Evolutionary conservation across 257 asterid genomes (phyloP), one percentile per base, ranked within the genome.

Genomic region (Craterostigma plantagineum): DNA sequence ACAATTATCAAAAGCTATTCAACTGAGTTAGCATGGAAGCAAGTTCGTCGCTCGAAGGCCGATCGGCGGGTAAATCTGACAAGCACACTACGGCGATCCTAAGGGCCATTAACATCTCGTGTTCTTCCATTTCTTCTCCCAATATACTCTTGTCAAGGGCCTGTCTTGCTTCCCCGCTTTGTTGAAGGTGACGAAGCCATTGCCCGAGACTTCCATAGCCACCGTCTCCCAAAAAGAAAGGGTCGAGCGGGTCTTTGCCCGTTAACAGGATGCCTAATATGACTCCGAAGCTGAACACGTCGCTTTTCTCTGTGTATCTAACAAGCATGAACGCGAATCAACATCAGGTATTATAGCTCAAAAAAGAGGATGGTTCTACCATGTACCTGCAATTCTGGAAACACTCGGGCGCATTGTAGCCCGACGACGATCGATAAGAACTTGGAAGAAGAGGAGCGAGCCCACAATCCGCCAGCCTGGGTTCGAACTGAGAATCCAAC

Each of bases 21-120:
- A 82, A 45, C 42, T 82, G 93, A 14, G 95, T 87, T 55, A 82
- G 95, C 95, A 82, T 87, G 9, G 98, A 87, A 35, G 76, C 83
- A 13, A 87, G 92, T 65, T 82, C 98, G 11, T 82, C 98, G 33
- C 77, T 82, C 2, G 98, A 87, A 54, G 98, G 95, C 3, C 95
- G 90, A 42, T 87, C 86, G 0, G 84, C 81, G 3, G 98, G 98
- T 63, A 67, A 60, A 49, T 82, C 93, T 0, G 98, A 79, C 14
- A 82, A 66, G 75, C 98, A 87, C 8, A 70, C 82, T 7, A 71
- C 86, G 10, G 93, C 86, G 23, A 87, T 81, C 57, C 73, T 76
- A 0, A 82, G 64, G 0, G 98, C 95, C 95, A 87, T 79, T 13
- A 76, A 60, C 98, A 82, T 82, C 68, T 87, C 98, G 13, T 75